Evolutionary conservation across 306 rosid genomes (phyloP).

Genomic region (Sindora glabra): DNA sequence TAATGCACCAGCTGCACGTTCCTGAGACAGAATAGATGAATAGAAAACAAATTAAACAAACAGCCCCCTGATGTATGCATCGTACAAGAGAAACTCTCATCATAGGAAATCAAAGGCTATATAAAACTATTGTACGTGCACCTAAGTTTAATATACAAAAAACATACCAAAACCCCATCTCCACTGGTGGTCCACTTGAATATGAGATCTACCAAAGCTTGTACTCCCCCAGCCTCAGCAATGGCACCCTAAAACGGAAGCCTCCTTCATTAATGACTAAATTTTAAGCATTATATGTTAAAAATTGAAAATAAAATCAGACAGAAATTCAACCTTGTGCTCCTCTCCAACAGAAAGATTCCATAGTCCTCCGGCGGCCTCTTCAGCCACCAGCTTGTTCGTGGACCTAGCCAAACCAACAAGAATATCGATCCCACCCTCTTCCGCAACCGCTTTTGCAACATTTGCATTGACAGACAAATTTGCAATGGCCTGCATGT

Average conservation of each 20-base stretch:
- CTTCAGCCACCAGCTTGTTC: constrained; percentile 97
- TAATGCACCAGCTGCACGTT: constrained; percentile 99
- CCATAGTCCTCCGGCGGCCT: constrained; percentile 99
- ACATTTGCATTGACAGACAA: constrained; percentile 93
- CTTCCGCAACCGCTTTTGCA: constrained; percentile 98
- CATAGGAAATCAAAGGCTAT: constrained; percentile 8
- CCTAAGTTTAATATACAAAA: constrained; percentile 15
- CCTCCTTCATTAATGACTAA: constrained; percentile 19
- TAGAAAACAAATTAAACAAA: neutral
- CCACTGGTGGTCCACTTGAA: constrained; percentile 97
- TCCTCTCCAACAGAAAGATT: constrained; percentile 99
- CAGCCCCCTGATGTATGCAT: constrained; percentile 3
- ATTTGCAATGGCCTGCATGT: constrained; percentile 87
- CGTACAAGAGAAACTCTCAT: constrained; percentile 11
- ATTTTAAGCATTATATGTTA: constrained; percentile 14
- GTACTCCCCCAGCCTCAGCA: constrained; percentile 95
- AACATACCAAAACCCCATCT: constrained; percentile 92
- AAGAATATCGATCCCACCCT: constrained; percentile 91
- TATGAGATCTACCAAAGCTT: constrained; percentile 94
- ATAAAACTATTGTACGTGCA: constrained; percentile 7
- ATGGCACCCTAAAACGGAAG: constrained; percentile 71
- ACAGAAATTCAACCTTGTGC: constrained; percentile 64
- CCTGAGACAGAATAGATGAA: constrained; percentile 43
- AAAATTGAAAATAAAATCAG: neutral
- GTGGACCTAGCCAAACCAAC: constrained; percentile 97